These are phyloP conservation scores for Hypsizygus marmoreus DNA, from an alignment of 768 basidiomycete species.

Conservation along the genomic window DNA sequence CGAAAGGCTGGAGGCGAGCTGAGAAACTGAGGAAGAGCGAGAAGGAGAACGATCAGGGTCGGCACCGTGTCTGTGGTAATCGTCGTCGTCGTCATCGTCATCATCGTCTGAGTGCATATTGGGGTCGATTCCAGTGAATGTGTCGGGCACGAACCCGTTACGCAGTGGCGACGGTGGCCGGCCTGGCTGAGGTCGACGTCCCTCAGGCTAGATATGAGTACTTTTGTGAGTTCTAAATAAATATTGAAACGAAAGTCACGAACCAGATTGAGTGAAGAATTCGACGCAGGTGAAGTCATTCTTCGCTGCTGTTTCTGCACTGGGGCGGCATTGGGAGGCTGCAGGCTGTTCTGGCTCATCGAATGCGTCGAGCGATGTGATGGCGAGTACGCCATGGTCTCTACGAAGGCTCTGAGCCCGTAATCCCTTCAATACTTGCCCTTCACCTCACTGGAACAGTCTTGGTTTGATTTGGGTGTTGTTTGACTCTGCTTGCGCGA, in stretches of 20 bases:
- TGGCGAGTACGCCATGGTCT: slow-evolving; percentile 21
- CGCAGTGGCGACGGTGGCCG: slow-evolving; percentile 76
- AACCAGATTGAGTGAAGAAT: slow-evolving; percentile 21
- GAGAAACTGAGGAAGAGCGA: slow-evolving; percentile 69
- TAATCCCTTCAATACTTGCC: slow-evolving; percentile 6
- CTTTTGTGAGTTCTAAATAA: neutral
- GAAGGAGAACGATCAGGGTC: slow-evolving; percentile 54
- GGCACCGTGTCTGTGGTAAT: slow-evolving; percentile 25
- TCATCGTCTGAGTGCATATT: slow-evolving; percentile 45
- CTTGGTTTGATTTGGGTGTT: too few relatives aligned
- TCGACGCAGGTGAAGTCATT: slow-evolving; percentile 27
- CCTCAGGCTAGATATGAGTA: slow-evolving; percentile 35
- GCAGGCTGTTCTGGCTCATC: slow-evolving; percentile 20
- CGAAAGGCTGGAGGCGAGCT: slow-evolving; percentile 73
- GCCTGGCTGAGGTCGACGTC: slow-evolving; percentile 37
- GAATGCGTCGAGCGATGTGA: slow-evolving; percentile 23
- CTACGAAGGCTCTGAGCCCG: slow-evolving; percentile 11
- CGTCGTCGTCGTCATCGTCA: slow-evolving; percentile 40
- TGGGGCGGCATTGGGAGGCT: slow-evolving; percentile 12
- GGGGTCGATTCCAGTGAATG: slow-evolving; percentile 58
- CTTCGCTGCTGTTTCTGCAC: slow-evolving; percentile 24
- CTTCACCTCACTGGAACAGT: neutral
- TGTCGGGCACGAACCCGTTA: slow-evolving; percentile 59
- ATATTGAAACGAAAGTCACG: slow-evolving; percentile 5
- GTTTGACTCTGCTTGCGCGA: too few relatives aligned